These are phyloP conservation scores for Pichia scutulata DNA, from an alignment of 805 yeast species.

Conservation along the genomic window DNA sequence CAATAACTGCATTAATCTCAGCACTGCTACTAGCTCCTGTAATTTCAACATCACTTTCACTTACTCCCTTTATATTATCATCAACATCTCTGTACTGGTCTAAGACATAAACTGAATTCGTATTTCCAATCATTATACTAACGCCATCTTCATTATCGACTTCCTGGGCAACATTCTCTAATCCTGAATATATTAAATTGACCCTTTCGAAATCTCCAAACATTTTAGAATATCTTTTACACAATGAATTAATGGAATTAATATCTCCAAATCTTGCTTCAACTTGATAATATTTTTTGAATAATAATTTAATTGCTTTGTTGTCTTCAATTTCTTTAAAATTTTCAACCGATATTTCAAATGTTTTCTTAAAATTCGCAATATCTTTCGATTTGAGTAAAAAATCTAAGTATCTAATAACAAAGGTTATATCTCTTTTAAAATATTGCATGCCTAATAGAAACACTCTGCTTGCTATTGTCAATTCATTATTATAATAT, in stretches of 20 bases:
- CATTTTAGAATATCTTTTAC: constrained; percentile 52
- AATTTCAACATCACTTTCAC: neutral
- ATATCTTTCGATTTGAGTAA: constrained; percentile 60
- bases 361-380: constrained; percentile 66
- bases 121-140: neutral
- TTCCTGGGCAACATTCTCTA: neutral
- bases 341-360: constrained; percentile 67
- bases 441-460: constrained; percentile 64
- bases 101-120: neutral
- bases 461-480: constrained; percentile 67
- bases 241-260: constrained; percentile 57
- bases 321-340: constrained; percentile 30
- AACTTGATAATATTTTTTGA: constrained; percentile 53
- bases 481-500: constrained; percentile 54
- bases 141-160: neutral
- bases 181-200: neutral
- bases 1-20: neutral
- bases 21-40: neutral
- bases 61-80: neutral
- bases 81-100: neutral
- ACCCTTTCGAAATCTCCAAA: constrained; percentile 42
- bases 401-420: constrained; percentile 64
- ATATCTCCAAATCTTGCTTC: constrained; percentile 68
- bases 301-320: constrained; percentile 38
- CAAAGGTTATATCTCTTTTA: constrained; percentile 48